Evolutionary conservation across 1,284 basidiomycete genomes (phyloP).

Genomic region (Sanguinoderma infundibulare): DNA sequence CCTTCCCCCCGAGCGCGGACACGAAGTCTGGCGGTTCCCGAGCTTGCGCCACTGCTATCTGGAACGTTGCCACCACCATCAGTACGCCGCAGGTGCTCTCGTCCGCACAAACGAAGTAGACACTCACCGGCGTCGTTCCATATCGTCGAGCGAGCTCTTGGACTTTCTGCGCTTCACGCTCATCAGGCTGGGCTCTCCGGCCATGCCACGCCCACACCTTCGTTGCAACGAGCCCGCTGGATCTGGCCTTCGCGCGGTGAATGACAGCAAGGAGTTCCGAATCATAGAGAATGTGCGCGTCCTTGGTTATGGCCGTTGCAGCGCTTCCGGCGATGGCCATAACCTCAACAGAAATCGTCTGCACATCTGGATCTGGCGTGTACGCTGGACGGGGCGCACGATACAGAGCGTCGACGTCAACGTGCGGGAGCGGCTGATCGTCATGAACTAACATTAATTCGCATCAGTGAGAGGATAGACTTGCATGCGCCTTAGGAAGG

Average conservation of each 20-base stretch:
- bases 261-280: constrained; percentile 69
- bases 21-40: constrained; percentile 67
- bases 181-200: constrained; percentile 50
- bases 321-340: constrained; percentile 57
- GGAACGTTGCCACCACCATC: not conserved
- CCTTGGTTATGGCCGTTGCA: constrained; percentile 46
- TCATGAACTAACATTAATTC: constrained; percentile 37
- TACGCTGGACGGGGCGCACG: constrained; percentile 30
- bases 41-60: constrained; percentile 61
- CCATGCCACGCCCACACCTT: constrained; percentile 79
- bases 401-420: constrained; percentile 55
- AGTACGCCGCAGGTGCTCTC: not conserved
- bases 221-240: constrained; percentile 67
- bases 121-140: constrained; percentile 60
- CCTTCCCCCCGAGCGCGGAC: constrained; percentile 62
- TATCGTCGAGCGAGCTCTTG: constrained; percentile 74
- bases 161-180: constrained; percentile 66
- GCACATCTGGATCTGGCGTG: constrained; percentile 43
- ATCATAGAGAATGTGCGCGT: constrained; percentile 69
- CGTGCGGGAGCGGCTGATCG: constrained; percentile 51
- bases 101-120: not conserved
- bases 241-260: constrained; percentile 65
- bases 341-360: constrained; percentile 73
- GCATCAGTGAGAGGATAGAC: not conserved
- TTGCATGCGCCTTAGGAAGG: not conserved